These are phyloP conservation scores for Nitzschia sp. DNA, from an alignment of 108 stramenopile genomes.

Conservation along the genomic window DNA sequence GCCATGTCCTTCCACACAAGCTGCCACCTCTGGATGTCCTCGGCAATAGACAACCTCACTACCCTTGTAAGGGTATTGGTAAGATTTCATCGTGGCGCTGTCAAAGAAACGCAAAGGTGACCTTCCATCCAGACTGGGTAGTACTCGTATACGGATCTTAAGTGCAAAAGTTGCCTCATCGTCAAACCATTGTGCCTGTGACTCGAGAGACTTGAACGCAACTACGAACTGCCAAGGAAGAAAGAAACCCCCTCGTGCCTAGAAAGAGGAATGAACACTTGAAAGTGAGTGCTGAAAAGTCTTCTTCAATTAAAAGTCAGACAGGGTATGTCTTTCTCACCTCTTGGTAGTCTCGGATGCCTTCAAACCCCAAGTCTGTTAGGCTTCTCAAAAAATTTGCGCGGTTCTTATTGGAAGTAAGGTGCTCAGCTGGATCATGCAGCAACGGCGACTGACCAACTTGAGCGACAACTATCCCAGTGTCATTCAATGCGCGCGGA, in stretches of 20 bases:
- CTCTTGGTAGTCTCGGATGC: conserved; percentile 64
- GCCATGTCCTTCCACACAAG: conserved; percentile 22
- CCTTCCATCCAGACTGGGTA: conserved; percentile 32
- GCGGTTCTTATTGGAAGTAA: conserved; percentile 43
- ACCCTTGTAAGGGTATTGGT: conserved; percentile 51
- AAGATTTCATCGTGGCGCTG: conserved; percentile 67
- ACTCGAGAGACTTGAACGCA: conserved; percentile 51
- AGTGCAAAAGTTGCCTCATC: conserved; percentile 55
- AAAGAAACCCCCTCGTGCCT: conserved; percentile 51
- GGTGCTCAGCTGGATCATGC: conserved; percentile 43
- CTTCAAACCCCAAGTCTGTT: conserved; percentile 54
- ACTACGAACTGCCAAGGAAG: conserved; percentile 63
- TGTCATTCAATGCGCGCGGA: conserved; percentile 34
- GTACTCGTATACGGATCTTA: conserved; percentile 49
- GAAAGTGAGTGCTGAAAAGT: too few relatives aligned
- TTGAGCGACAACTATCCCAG: conserved; percentile 67
- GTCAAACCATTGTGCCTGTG: conserved; percentile 52
- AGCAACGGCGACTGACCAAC: conserved; percentile 53
- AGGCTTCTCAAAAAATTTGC: conserved; percentile 51
- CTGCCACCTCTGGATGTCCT: neutral
- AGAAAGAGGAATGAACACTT: too few relatives aligned
- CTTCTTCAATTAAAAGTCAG: too few relatives aligned
- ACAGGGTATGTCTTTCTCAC: conserved; percentile 33
- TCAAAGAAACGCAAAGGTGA: conserved; percentile 65
- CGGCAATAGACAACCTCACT: conserved; percentile 56